Conservation (phyloP, 129 eudicot genomes). For the Dittrichia graveolens region DNA sequence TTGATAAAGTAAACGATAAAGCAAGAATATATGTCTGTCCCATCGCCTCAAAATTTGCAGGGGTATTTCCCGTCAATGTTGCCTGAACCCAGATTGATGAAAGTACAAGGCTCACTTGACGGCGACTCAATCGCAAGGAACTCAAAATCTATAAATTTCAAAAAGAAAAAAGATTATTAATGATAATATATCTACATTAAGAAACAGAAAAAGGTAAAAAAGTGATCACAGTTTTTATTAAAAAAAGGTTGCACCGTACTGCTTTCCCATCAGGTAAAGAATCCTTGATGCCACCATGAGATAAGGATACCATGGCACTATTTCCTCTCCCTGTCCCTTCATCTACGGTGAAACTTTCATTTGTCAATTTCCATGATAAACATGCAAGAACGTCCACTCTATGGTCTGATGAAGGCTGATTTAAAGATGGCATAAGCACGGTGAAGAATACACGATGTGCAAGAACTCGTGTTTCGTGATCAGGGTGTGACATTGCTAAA, state of each 20-base stretch:
- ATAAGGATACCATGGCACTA: constrained; percentile 30
- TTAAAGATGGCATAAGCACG: constrained; percentile 67
- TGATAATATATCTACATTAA: background rate
- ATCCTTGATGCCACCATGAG: constrained; percentile 48
- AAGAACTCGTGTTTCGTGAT: constrained; percentile 68
- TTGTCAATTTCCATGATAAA: constrained; percentile 22
- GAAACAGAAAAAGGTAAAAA: background rate
- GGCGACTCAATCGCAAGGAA: constrained; percentile 74
- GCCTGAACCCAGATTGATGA: constrained; percentile 90
- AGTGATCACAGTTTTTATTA: background rate
- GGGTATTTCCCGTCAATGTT: constrained; percentile 49
- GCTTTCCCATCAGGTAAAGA: constrained; percentile 46
- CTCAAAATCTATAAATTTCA: constrained; percentile 40
- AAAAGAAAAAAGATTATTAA: background rate
- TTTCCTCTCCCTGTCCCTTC: constrained; percentile 32
- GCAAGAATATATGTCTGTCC: constrained; percentile 72
- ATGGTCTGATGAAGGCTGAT: constrained; percentile 36
- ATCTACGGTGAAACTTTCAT: constrained; percentile 30
- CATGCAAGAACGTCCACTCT: constrained; percentile 25
- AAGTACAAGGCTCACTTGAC: constrained; percentile 81
- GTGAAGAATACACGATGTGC: constrained; percentile 66
- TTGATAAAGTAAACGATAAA: constrained; percentile 58
- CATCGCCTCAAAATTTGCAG: constrained; percentile 73
- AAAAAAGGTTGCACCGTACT: constrained; percentile 40
- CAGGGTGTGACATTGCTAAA: constrained; percentile 83